These are phyloP conservation scores for Verticillium albo-atrum DNA, from an alignment of 2,329 filamentous ascomycete genomes.

Conservation along the genomic window DNA sequence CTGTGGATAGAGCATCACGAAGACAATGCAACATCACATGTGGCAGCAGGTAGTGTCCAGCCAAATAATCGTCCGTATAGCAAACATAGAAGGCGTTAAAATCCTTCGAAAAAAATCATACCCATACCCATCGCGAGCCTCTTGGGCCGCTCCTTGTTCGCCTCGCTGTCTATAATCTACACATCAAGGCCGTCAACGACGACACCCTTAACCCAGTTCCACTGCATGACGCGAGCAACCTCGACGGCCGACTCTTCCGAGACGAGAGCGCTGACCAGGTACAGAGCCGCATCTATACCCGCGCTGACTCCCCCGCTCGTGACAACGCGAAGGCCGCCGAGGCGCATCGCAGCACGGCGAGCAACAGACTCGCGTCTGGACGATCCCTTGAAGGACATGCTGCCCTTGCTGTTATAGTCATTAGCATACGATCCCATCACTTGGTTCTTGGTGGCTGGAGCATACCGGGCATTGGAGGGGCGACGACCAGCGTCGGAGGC, in stretches of 20 bases:
- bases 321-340: slow-evolving; percentile 67
- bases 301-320: slow-evolving; percentile 75
- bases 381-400: slow-evolving; percentile 75
- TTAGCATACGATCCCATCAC: background rate
- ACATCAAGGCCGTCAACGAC: slow-evolving; percentile 84
- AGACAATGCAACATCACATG: background rate
- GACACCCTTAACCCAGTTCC: slow-evolving; percentile 80
- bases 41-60: background rate
- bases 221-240: slow-evolving; percentile 71
- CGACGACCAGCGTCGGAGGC: slow-evolving; percentile 63
- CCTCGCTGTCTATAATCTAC: slow-evolving; percentile 34
- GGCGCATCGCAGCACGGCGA: slow-evolving; percentile 70
- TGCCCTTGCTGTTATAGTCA: slow-evolving; percentile 62
- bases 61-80: background rate
- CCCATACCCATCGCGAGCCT: background rate
- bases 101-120: background rate
- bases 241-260: slow-evolving; percentile 72
- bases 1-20: too few relatives aligned
- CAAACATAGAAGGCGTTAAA: background rate
- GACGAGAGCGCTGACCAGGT: slow-evolving; percentile 79
- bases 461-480: slow-evolving; percentile 57
- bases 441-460: slow-evolving; percentile 1
- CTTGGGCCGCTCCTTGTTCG: background rate
- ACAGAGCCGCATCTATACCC: slow-evolving; percentile 79
- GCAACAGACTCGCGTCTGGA: slow-evolving; percentile 74